Conservation (phyloP, 2,329 filamentous ascomycete species). For the Mycosphaerella sp. region DNA sequence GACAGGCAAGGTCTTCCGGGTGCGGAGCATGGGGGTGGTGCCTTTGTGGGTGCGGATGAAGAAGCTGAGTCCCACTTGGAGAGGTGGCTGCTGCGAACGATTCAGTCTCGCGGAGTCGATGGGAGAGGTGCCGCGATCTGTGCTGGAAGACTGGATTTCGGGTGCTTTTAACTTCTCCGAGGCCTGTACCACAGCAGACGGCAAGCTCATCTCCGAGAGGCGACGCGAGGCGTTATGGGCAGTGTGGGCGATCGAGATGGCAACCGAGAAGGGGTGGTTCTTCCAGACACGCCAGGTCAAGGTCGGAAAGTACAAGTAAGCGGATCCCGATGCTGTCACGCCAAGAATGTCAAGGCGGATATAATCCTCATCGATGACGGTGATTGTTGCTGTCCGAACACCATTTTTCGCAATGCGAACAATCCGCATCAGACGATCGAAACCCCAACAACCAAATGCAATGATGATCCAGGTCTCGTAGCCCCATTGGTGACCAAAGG, state of each 20-base stretch:
- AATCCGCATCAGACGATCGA: conserved; percentile 42
- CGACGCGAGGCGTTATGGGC: neutral
- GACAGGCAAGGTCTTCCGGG: conserved; percentile 13
- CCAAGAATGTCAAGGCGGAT: conserved; percentile 41
- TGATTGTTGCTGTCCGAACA: conserved; percentile 35
- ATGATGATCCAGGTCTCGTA: conserved; percentile 46
- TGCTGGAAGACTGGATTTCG: neutral
- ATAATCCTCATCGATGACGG: conserved; percentile 29
- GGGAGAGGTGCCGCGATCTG: neutral
- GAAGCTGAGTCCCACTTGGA: conserved; percentile 31
- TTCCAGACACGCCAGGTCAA: conserved; percentile 43
- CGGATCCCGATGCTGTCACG: conserved; percentile 37
- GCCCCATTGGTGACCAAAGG: conserved; percentile 38
- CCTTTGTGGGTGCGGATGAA: conserved; percentile 34
- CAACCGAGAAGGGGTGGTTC: conserved; percentile 50
- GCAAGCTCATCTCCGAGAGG: neutral
- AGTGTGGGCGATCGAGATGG: conserved; percentile 11
- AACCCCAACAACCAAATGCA: conserved; percentile 41
- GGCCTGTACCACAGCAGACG: neutral
- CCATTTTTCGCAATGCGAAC: conserved; percentile 37
- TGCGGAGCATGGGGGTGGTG: conserved; percentile 32
- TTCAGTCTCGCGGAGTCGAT: neutral
- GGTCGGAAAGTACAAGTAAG: conserved; percentile 48
- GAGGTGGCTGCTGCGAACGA: neutral
- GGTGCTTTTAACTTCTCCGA: conserved; percentile 2